Evolutionary conservation across 306 rosid species (phyloP).

Genomic region (Chamaecrista fasciculata): DNA sequence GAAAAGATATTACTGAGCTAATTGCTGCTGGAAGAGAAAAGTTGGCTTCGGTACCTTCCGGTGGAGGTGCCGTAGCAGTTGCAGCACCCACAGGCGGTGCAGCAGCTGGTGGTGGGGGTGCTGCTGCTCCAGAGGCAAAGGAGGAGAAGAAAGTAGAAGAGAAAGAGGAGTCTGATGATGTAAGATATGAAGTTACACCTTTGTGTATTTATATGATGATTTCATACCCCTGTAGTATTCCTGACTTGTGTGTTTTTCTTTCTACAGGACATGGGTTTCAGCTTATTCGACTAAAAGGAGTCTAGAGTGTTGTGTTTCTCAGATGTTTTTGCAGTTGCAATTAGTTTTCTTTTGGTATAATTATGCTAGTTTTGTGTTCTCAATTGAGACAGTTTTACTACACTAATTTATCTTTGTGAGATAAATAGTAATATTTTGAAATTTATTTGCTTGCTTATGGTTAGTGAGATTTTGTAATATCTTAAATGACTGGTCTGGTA

Average conservation of each 20-base stretch:
- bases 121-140: constrained; percentile 64
- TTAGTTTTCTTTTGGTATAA: constrained; percentile 28
- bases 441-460: constrained; percentile 6
- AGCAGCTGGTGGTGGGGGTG: constrained; percentile 42
- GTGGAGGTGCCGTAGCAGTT: constrained; percentile 61
- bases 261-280: constrained; percentile 74
- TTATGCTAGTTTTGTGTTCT: constrained; percentile 29
- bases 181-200: constrained; percentile 30
- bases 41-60: constrained; percentile 58
- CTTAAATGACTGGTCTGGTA: not conserved
- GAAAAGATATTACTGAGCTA: constrained; percentile 59
- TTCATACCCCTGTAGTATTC: not conserved
- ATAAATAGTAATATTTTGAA: constrained; percentile 21
- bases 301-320: not conserved
- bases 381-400: constrained; percentile 29
- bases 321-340: constrained; percentile 16
- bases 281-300: constrained; percentile 62
- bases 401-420: constrained; percentile 5
- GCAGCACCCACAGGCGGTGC: constrained; percentile 47
- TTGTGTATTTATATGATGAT: not conserved
- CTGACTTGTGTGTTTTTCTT: not conserved
- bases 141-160: constrained; percentile 79
- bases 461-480: not conserved
- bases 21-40: constrained; percentile 72
- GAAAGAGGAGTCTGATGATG: constrained; percentile 80